Evolutionary conservation across 2,329 filamentous ascomycete genomes (phyloP).

Genomic region (Fusarium miscanthi): DNA sequence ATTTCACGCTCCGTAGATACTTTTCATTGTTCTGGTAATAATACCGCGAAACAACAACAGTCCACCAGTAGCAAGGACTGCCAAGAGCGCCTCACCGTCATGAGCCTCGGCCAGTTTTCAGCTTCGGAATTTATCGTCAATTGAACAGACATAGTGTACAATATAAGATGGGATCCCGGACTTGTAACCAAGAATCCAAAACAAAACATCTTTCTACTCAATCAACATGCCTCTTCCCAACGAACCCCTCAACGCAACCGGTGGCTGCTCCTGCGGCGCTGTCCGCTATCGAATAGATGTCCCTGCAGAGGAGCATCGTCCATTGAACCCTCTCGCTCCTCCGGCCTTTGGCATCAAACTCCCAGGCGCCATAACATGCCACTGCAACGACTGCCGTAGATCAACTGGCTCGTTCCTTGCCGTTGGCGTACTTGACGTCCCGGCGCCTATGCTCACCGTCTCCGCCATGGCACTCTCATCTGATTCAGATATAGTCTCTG

Average conservation of each 20-base stretch:
- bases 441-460: background rate
- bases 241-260: background rate
- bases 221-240: background rate
- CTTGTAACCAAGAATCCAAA: rapidly evolving
- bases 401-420: background rate
- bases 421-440: rapidly evolving
- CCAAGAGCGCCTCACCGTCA: slow-evolving; percentile 4
- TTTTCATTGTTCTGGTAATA: background rate
- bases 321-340: background rate
- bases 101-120: rapidly evolving
- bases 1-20: rapidly evolving
- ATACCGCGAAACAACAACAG: rapidly evolving
- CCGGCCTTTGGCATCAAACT: background rate
- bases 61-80: background rate
- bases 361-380: background rate
- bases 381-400: background rate
- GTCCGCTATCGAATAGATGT: background rate
- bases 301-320: background rate
- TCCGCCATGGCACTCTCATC: background rate
- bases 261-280: background rate
- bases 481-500: rapidly evolving
- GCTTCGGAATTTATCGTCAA: background rate
- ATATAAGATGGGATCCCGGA: background rate
- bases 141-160: rapidly evolving
- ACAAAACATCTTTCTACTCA: background rate